phyloP scores from a whole-genome alignment of 179 eudicot genomes.

The Patellifolia procumbens region DNA sequence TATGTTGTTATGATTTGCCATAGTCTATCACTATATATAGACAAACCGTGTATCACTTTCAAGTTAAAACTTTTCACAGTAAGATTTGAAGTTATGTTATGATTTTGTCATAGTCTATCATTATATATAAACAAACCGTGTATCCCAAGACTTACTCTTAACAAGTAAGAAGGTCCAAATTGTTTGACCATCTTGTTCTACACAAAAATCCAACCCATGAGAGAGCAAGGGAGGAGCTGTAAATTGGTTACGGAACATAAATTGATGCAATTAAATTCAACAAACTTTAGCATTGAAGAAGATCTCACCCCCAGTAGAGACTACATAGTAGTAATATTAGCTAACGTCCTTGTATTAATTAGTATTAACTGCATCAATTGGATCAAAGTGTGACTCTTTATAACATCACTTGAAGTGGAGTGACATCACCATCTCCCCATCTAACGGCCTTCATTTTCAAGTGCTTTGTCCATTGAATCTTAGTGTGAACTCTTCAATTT shows the following conservation, averaged over 20 bases:
- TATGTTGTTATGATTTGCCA: too few species aligned
- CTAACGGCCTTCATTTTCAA: slow-evolving; percentile 9
- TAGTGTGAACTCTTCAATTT: not conserved
- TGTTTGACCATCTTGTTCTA: too few species aligned
- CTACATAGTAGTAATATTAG: slow-evolving; percentile 16
- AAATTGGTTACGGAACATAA: not conserved
- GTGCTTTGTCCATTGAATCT: not conserved
- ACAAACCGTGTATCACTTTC: too few species aligned
- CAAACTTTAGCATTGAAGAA: slow-evolving; percentile 14
- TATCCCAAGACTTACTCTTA: too few species aligned
- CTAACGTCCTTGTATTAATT: slow-evolving; percentile 34
- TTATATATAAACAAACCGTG: too few species aligned
- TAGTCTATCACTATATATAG: too few species aligned
- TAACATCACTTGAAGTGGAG: not conserved
- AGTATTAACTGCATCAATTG: slow-evolving; percentile 34
- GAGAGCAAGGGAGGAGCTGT: too few species aligned
- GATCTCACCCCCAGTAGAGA: slow-evolving; percentile 18
- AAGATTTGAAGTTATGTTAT: too few species aligned
- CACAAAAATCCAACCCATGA: too few species aligned
- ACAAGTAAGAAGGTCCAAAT: too few species aligned
- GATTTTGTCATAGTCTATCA: too few species aligned
- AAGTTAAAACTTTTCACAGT: too few species aligned
- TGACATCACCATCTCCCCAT: slow-evolving; percentile 21
- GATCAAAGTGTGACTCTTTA: slow-evolving; percentile 12
- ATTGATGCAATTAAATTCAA: not conserved